A percentile compares a stretch with the other conserved stretches of the same genome.
phyloP scores from a whole-genome alignment of 495 filamentous ascomycete species.

The Friedmanniomyces simplex region DNA sequence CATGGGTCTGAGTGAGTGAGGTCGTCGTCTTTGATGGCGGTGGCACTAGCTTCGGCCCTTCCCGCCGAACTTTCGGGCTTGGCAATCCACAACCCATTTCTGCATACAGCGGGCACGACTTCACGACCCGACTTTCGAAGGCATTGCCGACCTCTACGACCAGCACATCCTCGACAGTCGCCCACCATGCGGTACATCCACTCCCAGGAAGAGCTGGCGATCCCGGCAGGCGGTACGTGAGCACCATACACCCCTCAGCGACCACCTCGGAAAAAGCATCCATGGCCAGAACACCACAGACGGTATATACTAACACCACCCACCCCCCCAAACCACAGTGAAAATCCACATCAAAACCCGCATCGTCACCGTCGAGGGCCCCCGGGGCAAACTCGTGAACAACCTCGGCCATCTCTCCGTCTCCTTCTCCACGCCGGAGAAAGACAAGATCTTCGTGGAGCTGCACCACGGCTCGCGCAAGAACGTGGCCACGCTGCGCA shows the following conservation, averaged over 20 bases:
- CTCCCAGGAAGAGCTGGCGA: conserved; percentile 81
- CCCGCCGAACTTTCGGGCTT: too few species aligned
- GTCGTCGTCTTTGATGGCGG: too few species aligned
- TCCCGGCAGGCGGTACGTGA: conserved; percentile 91
- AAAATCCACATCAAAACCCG: conserved; percentile 93
- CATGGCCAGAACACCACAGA: background rate
- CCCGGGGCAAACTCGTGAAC: conserved; percentile 89
- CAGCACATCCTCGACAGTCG: conserved; percentile 9
- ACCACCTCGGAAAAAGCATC: background rate
- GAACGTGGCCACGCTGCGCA: conserved; percentile 93
- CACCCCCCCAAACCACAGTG: conserved; percentile 50
- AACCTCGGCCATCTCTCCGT: conserved; percentile 90
- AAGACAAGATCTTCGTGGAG: conserved; percentile 82
- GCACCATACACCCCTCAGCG: background rate
- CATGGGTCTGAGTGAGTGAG: too few species aligned
- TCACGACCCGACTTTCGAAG: background rate
- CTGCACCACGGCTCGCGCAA: conserved; percentile 96
- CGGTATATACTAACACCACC: conserved; percentile 4
- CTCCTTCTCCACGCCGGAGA: conserved; percentile 76
- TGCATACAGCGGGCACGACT: background rate
- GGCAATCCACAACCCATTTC: background rate
- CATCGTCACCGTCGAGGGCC: conserved; percentile 89
- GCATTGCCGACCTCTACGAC: conserved; percentile 8
- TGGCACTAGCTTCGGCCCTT: too few species aligned
- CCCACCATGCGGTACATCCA: conserved; percentile 96